Base-by-base conservation (phyloP, 805 yeast species). In the Pichia gijzeniarum region DNA sequence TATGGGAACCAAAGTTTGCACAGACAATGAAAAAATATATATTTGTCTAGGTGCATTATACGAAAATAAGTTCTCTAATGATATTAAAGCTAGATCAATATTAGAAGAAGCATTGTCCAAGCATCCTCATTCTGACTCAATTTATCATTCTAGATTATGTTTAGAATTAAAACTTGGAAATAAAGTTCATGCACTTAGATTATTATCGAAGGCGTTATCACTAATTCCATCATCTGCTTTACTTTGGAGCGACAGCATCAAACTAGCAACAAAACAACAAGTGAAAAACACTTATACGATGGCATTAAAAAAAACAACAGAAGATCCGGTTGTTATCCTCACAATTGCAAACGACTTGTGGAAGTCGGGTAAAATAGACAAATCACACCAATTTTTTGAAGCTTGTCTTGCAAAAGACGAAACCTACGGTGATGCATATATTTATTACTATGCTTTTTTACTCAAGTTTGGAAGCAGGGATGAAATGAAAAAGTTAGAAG, bases 341-440 rank as follows among this genome's bases (percentile, higher is more conserved):
- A 71, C 77, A 0, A 80, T 88, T 28, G 96, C 93, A 0, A 64
- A 70, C 12, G 74, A 78, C 45, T 80, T 89, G 50, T 82, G 82
- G 81, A 55, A 66, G 1, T 83, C 77, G 21, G 82, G 84, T 0
- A 84, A 84, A 52, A 62, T 72, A 21, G 64, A 72, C 1, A 82
- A 80, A 51, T 86, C 95, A 0, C 67, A 70, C 45, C 71, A 80
- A 13, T 90, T 96, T 88, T 76, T 88, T 45, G 82, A 82, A 40
- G 85, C 93, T 0, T 58, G 82, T 10, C 37, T 50, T 20, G 68
- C 64, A n/a, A 67, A 70, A 2, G 79, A 80, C 45, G 60, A 67
- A 1, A 67, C 63, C n/a, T 75, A 69, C 57, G 97, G 95, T 4
- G 97, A 90, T 62, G 63, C 73, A 3, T 88, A 95, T 84, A 75